Base-by-base conservation (phyloP, 2,329 filamentous ascomycete species). In the Juglanconis oblonga region DNA sequence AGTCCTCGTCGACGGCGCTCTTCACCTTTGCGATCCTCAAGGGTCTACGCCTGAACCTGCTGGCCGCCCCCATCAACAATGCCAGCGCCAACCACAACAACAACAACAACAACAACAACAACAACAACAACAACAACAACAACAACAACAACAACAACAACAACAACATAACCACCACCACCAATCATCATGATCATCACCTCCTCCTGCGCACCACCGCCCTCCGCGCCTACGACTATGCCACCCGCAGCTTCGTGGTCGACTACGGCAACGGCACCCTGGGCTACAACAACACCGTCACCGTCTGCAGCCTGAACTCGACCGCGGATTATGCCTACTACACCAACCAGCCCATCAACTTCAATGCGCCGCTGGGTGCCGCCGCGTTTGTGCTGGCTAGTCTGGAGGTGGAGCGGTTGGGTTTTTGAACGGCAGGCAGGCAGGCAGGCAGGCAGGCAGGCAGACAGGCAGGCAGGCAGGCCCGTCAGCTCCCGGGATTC, bases 1-100 rank as follows among this genome's bases (percentile, higher is more conserved):
- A 87, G 72, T 82, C 80, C 38, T 84, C 82, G 36, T 84, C 78
- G 7, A 81, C 80, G 2, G 83, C 82, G 3, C 83, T 87, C 79
- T 86, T 85, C 64, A 74, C 77, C 0, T 84, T 81, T 57, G 77
- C 80, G 0, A 70, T 84, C 62, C 68, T 85, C 11, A 79, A 76
- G 64, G 83, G 62, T 31, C 48, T 64, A 1, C 55, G 67, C 10
- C 24, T 61, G 4, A 47, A 52, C 6, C 53, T 62, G 17, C 35
- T 59, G 3, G 31, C 45, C 11, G 31, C 45, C 11, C 32, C 4
- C 40, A 29, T 29, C 32, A 7, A 35, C 6, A 36, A 9, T 35
- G 44, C 40, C 17, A 1, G 6, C 7, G 24, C 13, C 4, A 32
- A n/a, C 17, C 13, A 5, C 32, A 55, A 8, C 14, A 48, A 35